Evolutionary conservation across 768 basidiomycete species (phyloP), one percentile per base, ranked within the genome.

Genomic region (Lactifluus piperatus): DNA sequence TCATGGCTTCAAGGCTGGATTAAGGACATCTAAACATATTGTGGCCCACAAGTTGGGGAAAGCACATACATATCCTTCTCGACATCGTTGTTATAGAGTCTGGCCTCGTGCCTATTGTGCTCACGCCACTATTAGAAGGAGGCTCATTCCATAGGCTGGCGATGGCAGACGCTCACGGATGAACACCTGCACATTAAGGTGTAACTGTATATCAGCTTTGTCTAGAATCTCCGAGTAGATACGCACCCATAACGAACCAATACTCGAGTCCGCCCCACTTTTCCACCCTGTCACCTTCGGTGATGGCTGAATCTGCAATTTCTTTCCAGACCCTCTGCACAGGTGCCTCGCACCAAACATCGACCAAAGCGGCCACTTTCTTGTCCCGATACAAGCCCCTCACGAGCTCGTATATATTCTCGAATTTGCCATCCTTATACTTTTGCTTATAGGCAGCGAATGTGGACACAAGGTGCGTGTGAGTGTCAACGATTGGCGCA

Each of bases 321-420:
- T 85, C 85, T 64, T 74, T 80, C 88, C 88, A 91, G 7, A 74
- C 20, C 34, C 62, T 72, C 60, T 73, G 74, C 14, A 89, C 81
- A 0, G 90, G 86, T 0, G 86, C 86, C 66, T 92, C 91, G 64
- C 91, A 94, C 86, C 88, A 94, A 2, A 94, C 91, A 64, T 94
- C 91, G 6, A 94, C 82, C 54, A 93, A 77, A 5, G 83, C 78
- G 53, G 81, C 73, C 4, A 91, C 81, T 37, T 77, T 77, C 29
- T 79, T 78, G 10, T 72, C 80, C 1, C 67, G 70, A 65, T 86
- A 89, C 66, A 88, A 68, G 16, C 74, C 83, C 2, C 78, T 76
- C 5, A 86, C 79, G 63, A 93, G 88, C 39, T 86, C 86, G 68
- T 77, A 80, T n/a, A 88, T 73, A n/a, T 75, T 77, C 9, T 72